These are phyloP conservation scores for Caulochytrium protostelioides DNA, from an alignment of 371 early-diverging fungal species.

Conservation along the genomic window DNA sequence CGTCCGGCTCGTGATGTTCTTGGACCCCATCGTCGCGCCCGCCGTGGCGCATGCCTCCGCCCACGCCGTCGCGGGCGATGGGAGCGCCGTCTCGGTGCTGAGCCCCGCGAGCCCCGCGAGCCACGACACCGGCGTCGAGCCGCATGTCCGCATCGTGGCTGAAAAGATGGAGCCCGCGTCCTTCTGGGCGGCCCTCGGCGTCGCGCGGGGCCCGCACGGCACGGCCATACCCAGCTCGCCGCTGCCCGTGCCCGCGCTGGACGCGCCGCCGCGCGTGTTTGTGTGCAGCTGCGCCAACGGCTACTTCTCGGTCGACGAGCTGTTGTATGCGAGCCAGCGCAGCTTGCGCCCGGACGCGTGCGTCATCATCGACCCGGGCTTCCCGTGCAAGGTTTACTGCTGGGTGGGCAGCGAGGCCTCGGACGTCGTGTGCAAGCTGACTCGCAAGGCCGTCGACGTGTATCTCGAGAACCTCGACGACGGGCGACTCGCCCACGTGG, in stretches of 20 bases:
- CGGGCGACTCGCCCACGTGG: constrained; percentile 3
- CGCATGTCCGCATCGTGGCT: constrained; percentile 1
- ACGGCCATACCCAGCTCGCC: background rate
- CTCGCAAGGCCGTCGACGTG: constrained; percentile 17
- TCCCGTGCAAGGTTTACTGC: constrained; percentile 8
- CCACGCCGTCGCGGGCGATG: too few species aligned
- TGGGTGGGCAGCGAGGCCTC: constrained; percentile 17
- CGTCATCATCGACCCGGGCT: constrained; percentile 20
- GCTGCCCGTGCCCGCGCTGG: too few species aligned
- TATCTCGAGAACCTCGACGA: constrained; percentile 18
- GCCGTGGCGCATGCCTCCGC: too few species aligned
- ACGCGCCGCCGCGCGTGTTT: constrained; percentile 16
- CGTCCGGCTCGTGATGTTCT: too few species aligned
- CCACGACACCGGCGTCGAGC: background rate
- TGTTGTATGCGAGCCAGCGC: constrained; percentile 7
- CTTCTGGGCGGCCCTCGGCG: constrained; percentile 7
- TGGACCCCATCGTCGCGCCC: too few species aligned
- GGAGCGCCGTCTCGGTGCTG: too few species aligned
- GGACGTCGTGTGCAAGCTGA: constrained; percentile 20
- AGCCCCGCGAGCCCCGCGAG: too few species aligned
- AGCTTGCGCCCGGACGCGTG: constrained; percentile 11
- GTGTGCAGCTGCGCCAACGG: constrained; percentile 17
- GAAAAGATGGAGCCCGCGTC: constrained; percentile 8
- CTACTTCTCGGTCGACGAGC: constrained; percentile 16
- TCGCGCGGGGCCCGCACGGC: background rate